phyloP scores from a whole-genome alignment of 352 stramenopile genomes.

The Globisporangium recalcitrans region DNA sequence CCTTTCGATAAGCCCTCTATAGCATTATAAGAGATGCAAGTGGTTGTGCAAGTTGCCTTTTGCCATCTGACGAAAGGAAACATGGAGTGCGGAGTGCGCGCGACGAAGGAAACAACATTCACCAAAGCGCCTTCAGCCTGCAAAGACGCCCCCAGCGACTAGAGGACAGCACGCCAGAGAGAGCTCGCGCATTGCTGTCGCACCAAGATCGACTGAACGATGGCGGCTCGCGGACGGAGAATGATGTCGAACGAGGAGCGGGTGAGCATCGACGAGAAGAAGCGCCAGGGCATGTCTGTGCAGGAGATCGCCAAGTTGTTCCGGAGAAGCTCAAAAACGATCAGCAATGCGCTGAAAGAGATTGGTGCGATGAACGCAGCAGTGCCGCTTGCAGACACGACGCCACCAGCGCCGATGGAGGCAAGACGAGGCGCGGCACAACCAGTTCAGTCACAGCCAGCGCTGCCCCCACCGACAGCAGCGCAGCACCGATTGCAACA shows the following conservation, averaged over 20 bases:
- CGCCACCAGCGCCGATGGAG: background rate
- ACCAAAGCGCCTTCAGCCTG: background rate
- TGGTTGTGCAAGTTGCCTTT: constrained; percentile 10
- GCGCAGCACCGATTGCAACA: background rate
- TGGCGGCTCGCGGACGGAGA: constrained; percentile 35
- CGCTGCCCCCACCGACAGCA: background rate
- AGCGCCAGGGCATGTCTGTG: constrained; percentile 30
- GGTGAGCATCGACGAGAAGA: constrained; percentile 34
- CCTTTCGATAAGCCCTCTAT: too few species aligned
- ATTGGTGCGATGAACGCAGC: background rate
- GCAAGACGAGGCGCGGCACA: background rate
- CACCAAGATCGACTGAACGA: constrained; percentile 18
- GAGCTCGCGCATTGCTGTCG: too few species aligned
- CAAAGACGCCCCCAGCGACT: background rate
- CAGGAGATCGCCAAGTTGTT: constrained; percentile 30
- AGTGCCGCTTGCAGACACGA: background rate
- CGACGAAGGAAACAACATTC: constrained; percentile 7
- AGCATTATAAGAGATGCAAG: background rate
- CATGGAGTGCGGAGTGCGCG: constrained; percentile 9
- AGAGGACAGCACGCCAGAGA: background rate
- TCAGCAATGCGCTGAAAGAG: constrained; percentile 33
- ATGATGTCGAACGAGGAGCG: constrained; percentile 35
- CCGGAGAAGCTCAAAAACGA: constrained; percentile 32
- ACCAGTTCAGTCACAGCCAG: background rate
- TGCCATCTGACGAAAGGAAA: constrained; percentile 2